These are phyloP conservation scores for Fraxinus ornus DNA, from an alignment of 305 asterid species.

Conservation along the genomic window DNA sequence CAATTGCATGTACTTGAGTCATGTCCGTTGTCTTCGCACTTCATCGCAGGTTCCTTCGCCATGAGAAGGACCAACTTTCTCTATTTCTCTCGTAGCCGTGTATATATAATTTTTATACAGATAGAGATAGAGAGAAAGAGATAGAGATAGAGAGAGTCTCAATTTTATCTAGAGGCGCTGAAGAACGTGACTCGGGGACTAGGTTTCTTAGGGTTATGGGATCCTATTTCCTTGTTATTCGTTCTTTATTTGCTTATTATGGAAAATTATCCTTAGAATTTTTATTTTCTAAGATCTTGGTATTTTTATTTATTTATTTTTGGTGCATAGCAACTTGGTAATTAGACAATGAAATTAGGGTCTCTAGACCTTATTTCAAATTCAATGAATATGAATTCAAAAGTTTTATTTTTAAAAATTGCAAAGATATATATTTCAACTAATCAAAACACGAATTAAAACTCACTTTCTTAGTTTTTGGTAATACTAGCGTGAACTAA, in stretches of 20 bases:
- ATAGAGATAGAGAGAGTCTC: background rate
- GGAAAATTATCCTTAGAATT: background rate
- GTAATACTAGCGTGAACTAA: background rate
- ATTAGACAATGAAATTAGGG: background rate
- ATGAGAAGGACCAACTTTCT: background rate
- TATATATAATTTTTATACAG: background rate
- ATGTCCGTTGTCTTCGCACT: slow-evolving; percentile 6
- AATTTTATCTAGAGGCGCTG: slow-evolving; percentile 5
- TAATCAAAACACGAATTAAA: background rate
- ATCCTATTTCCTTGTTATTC: background rate
- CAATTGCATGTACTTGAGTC: slow-evolving; percentile 6
- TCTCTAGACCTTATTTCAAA: background rate
- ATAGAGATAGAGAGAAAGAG: background rate
- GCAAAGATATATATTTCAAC: background rate
- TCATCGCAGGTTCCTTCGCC: background rate
- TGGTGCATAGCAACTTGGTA: background rate
- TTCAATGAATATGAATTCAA: background rate
- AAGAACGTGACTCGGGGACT: slow-evolving; percentile 1
- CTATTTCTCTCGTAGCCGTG: slow-evolving; percentile 13
- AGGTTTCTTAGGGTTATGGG: background rate
- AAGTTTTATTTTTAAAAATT: no score
- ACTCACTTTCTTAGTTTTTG: background rate
- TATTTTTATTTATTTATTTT: background rate
- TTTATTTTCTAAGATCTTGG: background rate
- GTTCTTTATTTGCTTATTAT: background rate